A percentile compares a stretch with the other conserved stretches of the same genome.
Evolutionary conservation across 345 rosid genomes (phyloP).

Genomic region (Draba incana): DNA sequence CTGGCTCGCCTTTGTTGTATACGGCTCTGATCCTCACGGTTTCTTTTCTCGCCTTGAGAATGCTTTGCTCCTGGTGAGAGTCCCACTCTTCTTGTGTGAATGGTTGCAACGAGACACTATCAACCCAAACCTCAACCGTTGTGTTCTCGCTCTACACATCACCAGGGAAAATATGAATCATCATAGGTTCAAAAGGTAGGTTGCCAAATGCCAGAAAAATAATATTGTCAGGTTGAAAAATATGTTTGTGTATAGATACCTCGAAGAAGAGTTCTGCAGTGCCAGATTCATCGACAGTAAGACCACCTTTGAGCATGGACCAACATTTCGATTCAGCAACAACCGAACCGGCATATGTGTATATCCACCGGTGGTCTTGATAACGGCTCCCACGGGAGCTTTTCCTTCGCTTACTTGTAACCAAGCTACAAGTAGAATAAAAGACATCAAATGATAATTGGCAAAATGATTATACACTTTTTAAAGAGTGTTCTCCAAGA

Average conservation of each 20-base stretch:
- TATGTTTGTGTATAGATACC: constrained; percentile 39
- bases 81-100: too few species aligned
- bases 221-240: too few species aligned
- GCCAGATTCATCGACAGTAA: constrained; percentile 63
- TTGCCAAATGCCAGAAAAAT: not conserved
- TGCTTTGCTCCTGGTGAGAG: constrained; percentile 63
- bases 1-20: constrained; percentile 49
- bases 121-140: constrained; percentile 59
- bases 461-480: not conserved
- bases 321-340: constrained; percentile 73
- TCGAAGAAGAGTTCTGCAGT: constrained; percentile 65
- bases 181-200: not conserved
- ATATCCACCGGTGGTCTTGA: constrained; percentile 50
- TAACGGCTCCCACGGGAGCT: constrained; percentile 46
- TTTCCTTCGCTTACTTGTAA: constrained; percentile 58
- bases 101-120: too few species aligned
- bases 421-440: constrained; percentile 61
- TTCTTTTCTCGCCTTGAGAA: constrained; percentile 51
- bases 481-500: not conserved
- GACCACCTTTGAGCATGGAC: constrained; percentile 94
- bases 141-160: constrained; percentile 54
- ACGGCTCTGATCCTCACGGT: constrained; percentile 53
- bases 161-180: not conserved
- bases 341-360: constrained; percentile 53
- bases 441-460: not conserved